Evolutionary conservation across 345 rosid genomes (phyloP), one percentile per base, ranked within the genome.

Genomic region (Brassica cretica): DNA sequence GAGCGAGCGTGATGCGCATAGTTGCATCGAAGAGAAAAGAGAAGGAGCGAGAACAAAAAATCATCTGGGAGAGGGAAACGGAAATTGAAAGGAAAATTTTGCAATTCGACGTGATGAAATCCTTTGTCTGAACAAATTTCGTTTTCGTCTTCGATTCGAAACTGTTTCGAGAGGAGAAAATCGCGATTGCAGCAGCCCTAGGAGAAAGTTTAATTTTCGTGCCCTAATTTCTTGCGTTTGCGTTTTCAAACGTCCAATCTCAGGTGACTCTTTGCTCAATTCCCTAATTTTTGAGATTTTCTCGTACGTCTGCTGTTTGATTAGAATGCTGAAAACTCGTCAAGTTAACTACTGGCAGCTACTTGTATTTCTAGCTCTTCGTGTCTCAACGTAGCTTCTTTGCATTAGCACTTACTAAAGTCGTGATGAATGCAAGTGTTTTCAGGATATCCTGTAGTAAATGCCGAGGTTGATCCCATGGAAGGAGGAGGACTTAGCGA

Each of bases 391-490:
- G 24, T 64, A 19, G n/a, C 41, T 64, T 46, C 9, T 29, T 10
- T 2, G 32, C 21, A 29, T 32, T 64, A 12, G 14, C 27, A 53
- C 49, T 70, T 51, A 39, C 14, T 66, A 68, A 68, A 82, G 80
- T 70, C 74, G 85, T 85, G 88, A 92, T 88, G 93, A 87, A 88
- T 89, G 90, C 83, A 86, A 84, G 85, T 86, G 84, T 84, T 83
- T 56, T 32, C 88, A 79, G 89, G 85, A 74, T 80, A 84, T 82
- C 44, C 56, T 76, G 75, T 85, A 84, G 83, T 88, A 80, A 89
- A 95, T 93, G 98, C 97, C 84, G 98, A 93, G 85, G 90, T 88
- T 85, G 98, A 91, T 87, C 89, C 96, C 88, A 95, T 95, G 99
- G 56, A 51, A 51, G 99, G 93, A 83, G 99, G 97, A 86, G 89